These are phyloP conservation scores for Lunularia cruciata DNA, from an alignment of 225 moss, liverwort and hornwort genomes.

Conservation along the genomic window DNA sequence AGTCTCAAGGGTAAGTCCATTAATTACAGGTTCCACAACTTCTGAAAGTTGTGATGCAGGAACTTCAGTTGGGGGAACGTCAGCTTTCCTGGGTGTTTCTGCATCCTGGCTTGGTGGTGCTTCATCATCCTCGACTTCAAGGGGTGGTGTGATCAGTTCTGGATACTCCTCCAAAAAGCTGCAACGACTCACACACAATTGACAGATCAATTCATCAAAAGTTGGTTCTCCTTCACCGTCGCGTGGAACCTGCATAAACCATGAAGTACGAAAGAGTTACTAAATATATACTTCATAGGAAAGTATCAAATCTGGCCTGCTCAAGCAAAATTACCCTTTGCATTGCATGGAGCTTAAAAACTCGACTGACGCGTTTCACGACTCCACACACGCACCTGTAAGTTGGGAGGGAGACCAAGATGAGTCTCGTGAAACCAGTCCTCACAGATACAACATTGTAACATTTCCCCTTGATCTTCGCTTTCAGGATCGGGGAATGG, in stretches of 20 bases:
- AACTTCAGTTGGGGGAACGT: slow-evolving; percentile 12
- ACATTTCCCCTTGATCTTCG: slow-evolving; percentile 75
- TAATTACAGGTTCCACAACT: neutral
- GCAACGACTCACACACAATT: slow-evolving; percentile 59
- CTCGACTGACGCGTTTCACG: too few species aligned
- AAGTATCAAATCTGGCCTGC: neutral
- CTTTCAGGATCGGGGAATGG: slow-evolving; percentile 70
- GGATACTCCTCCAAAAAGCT: slow-evolving; percentile 69
- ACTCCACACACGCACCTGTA: slow-evolving; percentile 67
- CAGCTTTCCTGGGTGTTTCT: slow-evolving; percentile 5
- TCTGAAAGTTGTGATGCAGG: slow-evolving; percentile 11
- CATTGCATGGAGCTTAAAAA: too few species aligned
- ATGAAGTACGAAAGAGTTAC: neutral
- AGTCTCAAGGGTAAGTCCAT: slow-evolving; percentile 8
- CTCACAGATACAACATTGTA: slow-evolving; percentile 91
- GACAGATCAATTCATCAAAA: slow-evolving; percentile 75
- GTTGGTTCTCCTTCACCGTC: slow-evolving; percentile 81
- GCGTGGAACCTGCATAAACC: slow-evolving; percentile 58
- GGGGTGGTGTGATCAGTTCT: slow-evolving; percentile 45
- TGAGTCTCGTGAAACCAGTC: slow-evolving; percentile 94
- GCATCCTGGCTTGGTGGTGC: slow-evolving; percentile 25
- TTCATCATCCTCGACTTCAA: slow-evolving; percentile 34
- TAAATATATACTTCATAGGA: neutral
- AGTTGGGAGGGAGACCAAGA: slow-evolving; percentile 59
- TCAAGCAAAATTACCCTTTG: too few species aligned